A percentile compares a stretch with the other conserved stretches of the same genome.
Conservation (phyloP, 2,329 filamentous ascomycete genomes). For the Diaporthe batatas region DNA sequence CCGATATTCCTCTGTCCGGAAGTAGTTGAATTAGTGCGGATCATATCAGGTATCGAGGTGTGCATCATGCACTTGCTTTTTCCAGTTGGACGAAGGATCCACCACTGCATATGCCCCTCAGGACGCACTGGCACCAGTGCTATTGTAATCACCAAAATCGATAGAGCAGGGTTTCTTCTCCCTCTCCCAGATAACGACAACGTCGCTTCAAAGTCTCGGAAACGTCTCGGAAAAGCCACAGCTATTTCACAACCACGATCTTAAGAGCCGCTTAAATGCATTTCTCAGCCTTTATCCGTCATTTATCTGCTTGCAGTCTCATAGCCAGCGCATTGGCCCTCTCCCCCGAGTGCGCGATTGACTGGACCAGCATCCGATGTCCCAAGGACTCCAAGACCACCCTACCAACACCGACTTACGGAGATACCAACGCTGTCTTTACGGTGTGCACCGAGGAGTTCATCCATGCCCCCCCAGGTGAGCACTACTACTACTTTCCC, state of each 20-base stretch:
- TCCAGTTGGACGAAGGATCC: constrained; percentile 1
- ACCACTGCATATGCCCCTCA: not conserved
- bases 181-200: not conserved
- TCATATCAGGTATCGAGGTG: not conserved
- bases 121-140: not conserved
- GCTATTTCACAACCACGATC: not conserved
- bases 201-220: not conserved
- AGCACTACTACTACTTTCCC: not conserved
- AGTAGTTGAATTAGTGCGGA: not conserved
- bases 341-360: not conserved
- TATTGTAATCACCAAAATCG: not conserved
- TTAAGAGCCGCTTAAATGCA: not conserved
- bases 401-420: constrained; percentile 45
- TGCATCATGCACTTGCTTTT: not conserved
- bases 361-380: constrained; percentile 43
- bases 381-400: constrained; percentile 35
- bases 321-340: not conserved
- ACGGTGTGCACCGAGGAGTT: constrained; percentile 46
- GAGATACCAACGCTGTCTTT: constrained; percentile 44
- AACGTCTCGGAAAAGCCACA: not conserved
- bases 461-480: constrained; percentile 42
- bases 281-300: not conserved
- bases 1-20: not conserved
- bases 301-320: not conserved
- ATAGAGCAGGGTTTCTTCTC: not conserved